Evolutionary conservation across 192 early-diverging fungal genomes (phyloP), one percentile per base, ranked within the genome.

Genomic region (Coemansia nantahalensis): DNA sequence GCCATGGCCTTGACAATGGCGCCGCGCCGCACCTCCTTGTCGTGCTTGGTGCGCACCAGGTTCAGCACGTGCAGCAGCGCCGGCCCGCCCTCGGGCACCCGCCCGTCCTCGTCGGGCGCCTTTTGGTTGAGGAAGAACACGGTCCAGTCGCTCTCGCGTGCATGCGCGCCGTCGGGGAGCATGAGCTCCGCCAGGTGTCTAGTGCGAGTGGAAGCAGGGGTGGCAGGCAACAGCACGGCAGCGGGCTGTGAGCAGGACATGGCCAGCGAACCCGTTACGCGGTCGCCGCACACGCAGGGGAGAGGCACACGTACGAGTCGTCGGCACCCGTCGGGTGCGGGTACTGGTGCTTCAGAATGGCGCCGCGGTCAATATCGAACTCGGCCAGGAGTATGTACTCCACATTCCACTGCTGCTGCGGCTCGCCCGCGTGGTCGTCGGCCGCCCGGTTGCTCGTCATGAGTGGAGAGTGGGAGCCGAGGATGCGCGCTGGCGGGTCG

Each of bases 1-100:
- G 94, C 94, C 87, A 96, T 91, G 1, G 94, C 92, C 60, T 94
- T 94, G 17, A 96, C 90, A 34, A 82, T 79, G 1, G 94, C 94
- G 33, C 94, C 94, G 67, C 94, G 82, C 46, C 89, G 68, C 18
- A 85, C 91, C 17, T 83, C 86, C 33, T 82, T 78, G 62, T 93
- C 92, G 54, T 92, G 90, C 48, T 90, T 90, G 8, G 90, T 94
- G 37, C 91, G 82, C 21, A 96, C 94, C 40, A 96, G 68, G 68
- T 92, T 96, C 17, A 94, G 79, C n/a, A 90, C 90, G 56, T 94
- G 90, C n/a, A 93, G 64, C 21, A 92, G 74, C 16, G 90, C 87
- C 17, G 82, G 81, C 12, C 82, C 74, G 31, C 65, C 65, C 11
- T 59, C 68, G 4, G 62, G 19, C 30, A 77, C 59, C 18, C 44